These are phyloP conservation scores for Nymphaea colorata DNA, from an alignment of 164 flowering plant genomes.

Conservation along the genomic window DNA sequence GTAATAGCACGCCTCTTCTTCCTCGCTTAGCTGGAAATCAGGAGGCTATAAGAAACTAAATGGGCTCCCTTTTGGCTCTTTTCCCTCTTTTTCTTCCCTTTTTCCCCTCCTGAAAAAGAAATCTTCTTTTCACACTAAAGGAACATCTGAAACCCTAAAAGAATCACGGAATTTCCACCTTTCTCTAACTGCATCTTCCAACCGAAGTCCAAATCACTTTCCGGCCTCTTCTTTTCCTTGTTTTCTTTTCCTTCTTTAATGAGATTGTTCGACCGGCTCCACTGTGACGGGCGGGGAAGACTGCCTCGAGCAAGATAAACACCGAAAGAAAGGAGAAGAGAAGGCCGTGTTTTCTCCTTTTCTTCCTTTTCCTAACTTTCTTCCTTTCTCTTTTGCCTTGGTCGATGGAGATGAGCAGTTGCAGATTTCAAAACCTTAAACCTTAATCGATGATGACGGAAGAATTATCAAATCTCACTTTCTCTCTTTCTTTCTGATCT, in stretches of 20 bases:
- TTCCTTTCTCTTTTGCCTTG: neutral
- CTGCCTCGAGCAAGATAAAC: neutral
- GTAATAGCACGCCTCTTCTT: too few relatives aligned
- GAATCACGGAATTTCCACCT: neutral
- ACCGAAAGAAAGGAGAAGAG: neutral
- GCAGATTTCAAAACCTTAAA: neutral
- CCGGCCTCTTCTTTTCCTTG: neutral
- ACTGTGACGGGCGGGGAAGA: neutral
- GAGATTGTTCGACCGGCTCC: neutral
- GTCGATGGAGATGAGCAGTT: neutral
- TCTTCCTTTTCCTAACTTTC: neutral
- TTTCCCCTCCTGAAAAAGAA: neutral
- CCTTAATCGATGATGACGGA: neutral
- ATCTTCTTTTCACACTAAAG: neutral
- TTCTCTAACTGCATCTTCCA: neutral
- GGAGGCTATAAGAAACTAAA: too few relatives aligned
- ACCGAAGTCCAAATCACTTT: neutral
- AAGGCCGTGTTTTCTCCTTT: too few relatives aligned
- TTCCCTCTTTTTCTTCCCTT: neutral
- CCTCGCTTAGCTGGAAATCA: too few relatives aligned
- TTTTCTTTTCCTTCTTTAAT: neutral
- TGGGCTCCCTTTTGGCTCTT: too few relatives aligned
- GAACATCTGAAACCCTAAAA: neutral
- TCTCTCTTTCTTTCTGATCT: neutral
- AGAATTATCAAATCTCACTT: neutral